Evolutionary conservation across 495 filamentous ascomycete species (phyloP), one percentile per base, ranked within the genome.

Genomic region (Coniosporium apollinis): DNA sequence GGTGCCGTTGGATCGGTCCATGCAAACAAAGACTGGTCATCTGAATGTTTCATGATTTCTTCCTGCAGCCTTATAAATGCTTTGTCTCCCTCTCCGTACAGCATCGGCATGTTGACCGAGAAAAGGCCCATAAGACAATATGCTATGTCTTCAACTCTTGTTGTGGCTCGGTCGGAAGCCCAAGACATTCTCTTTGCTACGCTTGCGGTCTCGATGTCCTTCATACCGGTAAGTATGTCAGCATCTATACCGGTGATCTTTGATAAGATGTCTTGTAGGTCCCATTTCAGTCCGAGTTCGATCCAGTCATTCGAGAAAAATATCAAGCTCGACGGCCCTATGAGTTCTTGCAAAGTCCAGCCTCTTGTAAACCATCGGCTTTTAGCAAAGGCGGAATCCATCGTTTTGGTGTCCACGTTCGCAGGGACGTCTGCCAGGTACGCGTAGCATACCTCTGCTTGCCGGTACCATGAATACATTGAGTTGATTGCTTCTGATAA

Each of bases 31-130:
- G 45, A 48, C 16, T 44, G 22, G 32, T 48, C 45, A n/a, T 33
- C 22, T n/a, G 36, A 37, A 8, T 36, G 1, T 21, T 35, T 39
- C 16, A 60, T 48, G 10, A 58, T 50, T 28, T 49, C 48, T 30
- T 44, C 30, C 38, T 56, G 47, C 22, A 48, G 36, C 26, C 58
- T 25, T 33, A 35, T 36, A 26, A 58, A 53, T 13, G 56, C 47
- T 19, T 45, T 49, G 3, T 37, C 29, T 3, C 52, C 55, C 28
- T 61, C 58, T 9, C 58, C 58, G 36, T 61, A 61, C n/a, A 56
- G 43, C 28, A 58, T 39, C 1, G 50, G 40, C 48, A 59, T 54
- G 37, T 51, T 56, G 28, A 59, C 36, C 17, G 44, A 34, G 33
- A 58, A 55, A 5, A 59, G 19, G 13, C 56, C 56, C 5, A 59